Evolutionary conservation across 352 stramenopile species (phyloP).

Genomic region (Phytopythium aichiense): DNA sequence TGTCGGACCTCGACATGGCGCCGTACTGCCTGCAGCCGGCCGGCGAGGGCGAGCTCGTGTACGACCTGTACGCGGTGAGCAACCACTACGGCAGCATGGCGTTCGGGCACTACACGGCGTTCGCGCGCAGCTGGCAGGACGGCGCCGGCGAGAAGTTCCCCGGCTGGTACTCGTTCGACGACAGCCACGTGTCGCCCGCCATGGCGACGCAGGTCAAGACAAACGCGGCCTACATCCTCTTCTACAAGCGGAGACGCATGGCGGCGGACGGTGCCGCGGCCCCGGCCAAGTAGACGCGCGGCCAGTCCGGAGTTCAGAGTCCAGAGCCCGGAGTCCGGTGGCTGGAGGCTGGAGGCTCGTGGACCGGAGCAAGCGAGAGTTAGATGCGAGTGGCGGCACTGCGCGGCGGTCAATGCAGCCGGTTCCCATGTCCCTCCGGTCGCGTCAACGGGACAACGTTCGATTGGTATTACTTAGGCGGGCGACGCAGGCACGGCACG

Average conservation of each 20-base stretch:
- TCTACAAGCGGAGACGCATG: constrained; percentile 70
- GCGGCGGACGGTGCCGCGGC: background rate
- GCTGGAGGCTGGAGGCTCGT: too few species aligned
- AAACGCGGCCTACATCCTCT: constrained; percentile 86
- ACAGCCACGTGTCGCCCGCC: constrained; percentile 63
- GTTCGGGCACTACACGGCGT: constrained; percentile 90
- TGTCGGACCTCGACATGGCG: constrained; percentile 80
- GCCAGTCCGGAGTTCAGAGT: too few species aligned
- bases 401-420: background rate
- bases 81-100: constrained; percentile 90
- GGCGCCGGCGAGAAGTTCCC: constrained; percentile 48
- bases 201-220: constrained; percentile 62
- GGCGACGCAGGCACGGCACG: background rate
- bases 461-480: background rate
- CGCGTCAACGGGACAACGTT: background rate
- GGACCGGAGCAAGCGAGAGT: background rate
- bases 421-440: background rate
- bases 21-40: constrained; percentile 68
- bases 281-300: background rate
- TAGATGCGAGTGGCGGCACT: background rate
- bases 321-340: too few species aligned
- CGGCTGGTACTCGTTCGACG: constrained; percentile 84
- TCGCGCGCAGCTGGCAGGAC: constrained; percentile 66
- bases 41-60: constrained; percentile 42
- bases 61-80: constrained; percentile 87